Percentiles rank a stretch among this genome's conserved stretches.
Evolutionary conservation across 768 basidiomycete species (phyloP).

Genomic region (Lactarius evosmus): DNA sequence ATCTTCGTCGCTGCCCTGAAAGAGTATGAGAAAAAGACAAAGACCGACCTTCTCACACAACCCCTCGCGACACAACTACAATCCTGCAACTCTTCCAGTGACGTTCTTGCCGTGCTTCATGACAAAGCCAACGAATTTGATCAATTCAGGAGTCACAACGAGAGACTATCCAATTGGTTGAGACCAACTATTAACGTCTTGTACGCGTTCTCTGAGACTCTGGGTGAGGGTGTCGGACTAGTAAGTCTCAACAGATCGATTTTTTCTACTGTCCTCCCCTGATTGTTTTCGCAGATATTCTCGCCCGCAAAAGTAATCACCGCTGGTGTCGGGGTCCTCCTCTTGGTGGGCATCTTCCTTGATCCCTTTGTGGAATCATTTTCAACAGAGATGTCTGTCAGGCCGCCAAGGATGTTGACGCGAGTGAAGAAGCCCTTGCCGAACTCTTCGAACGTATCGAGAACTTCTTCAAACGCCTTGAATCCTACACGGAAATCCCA

Average conservation of each 20-base stretch:
- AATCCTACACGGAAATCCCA: background rate
- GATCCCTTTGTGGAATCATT: background rate
- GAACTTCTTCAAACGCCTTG: background rate
- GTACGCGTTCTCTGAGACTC: background rate
- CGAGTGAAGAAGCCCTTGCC: background rate
- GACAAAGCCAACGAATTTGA: background rate
- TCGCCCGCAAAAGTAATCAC: background rate
- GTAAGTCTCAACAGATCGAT: background rate
- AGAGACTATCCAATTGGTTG: background rate
- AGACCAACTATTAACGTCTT: background rate
- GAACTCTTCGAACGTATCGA: background rate
- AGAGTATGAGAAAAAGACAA: background rate
- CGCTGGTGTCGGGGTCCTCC: background rate
- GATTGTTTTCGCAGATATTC: background rate
- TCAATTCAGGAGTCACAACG: background rate
- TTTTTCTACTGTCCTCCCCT: background rate
- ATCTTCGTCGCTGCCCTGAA: background rate
- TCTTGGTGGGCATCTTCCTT: background rate
- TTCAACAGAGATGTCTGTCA: background rate
- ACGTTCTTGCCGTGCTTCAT: background rate
- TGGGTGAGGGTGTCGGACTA: background rate
- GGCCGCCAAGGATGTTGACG: background rate
- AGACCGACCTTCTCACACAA: background rate
- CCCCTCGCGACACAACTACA: background rate
- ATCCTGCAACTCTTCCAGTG: background rate